These are phyloP conservation scores for Linnemannia exigua DNA, from an alignment of 192 early-diverging fungal genomes.

Conservation along the genomic window DNA sequence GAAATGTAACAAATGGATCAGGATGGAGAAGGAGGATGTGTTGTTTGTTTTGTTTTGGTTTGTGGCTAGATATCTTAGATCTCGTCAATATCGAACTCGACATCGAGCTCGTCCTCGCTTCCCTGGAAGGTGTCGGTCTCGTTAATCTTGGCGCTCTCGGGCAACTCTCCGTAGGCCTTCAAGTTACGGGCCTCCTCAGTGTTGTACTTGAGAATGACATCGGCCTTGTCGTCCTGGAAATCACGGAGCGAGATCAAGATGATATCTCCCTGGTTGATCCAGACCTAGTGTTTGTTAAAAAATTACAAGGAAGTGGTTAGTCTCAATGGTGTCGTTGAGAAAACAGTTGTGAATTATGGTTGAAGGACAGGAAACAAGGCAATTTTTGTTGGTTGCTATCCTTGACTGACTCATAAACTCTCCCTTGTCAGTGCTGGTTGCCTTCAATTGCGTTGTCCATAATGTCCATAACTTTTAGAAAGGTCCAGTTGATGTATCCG, in stretches of 20 bases:
- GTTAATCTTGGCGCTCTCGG: slow-evolving; percentile 88
- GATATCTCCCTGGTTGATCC: slow-evolving; percentile 94
- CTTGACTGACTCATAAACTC: too few relatives aligned
- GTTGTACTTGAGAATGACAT: slow-evolving; percentile 96
- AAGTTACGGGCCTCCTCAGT: slow-evolving; percentile 95
- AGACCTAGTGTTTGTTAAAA: slow-evolving; percentile 57
- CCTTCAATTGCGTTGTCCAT: neutral
- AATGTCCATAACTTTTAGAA: neutral
- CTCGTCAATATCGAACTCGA: slow-evolving; percentile 97
- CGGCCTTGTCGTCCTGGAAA: slow-evolving; percentile 93
- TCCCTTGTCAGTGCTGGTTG: neutral
- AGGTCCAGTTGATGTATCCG: neutral
- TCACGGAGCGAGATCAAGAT: slow-evolving; percentile 92
- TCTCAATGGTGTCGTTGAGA: neutral
- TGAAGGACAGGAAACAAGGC: neutral
- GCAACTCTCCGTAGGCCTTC: slow-evolving; percentile 95
- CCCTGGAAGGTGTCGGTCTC: slow-evolving; percentile 79
- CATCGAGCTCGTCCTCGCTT: slow-evolving; percentile 78
- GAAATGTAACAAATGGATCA: slow-evolving; percentile 6
- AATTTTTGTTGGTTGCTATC: neutral
- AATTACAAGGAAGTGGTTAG: neutral
- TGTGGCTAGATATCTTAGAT: slow-evolving; percentile 40
- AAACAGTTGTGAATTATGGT: neutral
- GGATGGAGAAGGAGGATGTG: neutral
- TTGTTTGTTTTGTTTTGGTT: neutral